Conservation (phyloP, 495 filamentous ascomycete genomes). For the Jackrogersella minutella region DNA sequence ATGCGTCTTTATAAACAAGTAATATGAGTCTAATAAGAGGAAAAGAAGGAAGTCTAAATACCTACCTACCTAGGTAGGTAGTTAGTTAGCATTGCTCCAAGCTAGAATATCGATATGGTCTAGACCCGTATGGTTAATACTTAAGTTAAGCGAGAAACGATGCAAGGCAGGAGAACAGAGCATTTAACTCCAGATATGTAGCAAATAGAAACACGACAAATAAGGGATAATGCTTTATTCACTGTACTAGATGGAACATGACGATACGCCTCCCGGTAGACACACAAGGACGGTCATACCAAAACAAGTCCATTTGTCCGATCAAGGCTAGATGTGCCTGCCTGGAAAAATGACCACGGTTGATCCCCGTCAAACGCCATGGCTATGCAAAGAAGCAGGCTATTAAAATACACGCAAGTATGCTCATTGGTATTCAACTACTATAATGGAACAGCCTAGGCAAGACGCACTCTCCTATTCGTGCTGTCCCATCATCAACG, state of each 20-base stretch:
- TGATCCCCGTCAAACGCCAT: slow-evolving; percentile 27
- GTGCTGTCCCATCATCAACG: slow-evolving; percentile 1
- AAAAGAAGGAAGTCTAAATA: too few relatives aligned
- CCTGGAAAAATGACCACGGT: background rate
- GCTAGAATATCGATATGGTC: too few relatives aligned
- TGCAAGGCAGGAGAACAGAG: too few relatives aligned
- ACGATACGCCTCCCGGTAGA: background rate
- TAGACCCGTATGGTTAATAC: too few relatives aligned
- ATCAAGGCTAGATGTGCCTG: background rate
- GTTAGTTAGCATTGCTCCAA: too few relatives aligned
- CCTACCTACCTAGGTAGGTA: too few relatives aligned
- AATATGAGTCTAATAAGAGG: too few relatives aligned
- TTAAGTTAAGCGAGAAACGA: too few relatives aligned
- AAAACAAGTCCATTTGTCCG: background rate
- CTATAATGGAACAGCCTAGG: background rate
- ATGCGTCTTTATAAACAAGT: too few relatives aligned
- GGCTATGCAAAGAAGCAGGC: slow-evolving; percentile 31
- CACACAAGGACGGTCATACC: background rate
- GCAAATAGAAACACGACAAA: too few relatives aligned
- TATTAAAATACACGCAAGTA: slow-evolving; percentile 21
- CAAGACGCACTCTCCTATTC: background rate
- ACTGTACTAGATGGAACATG: background rate
- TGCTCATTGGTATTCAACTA: background rate
- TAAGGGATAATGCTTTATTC: too few relatives aligned
- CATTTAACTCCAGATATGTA: too few relatives aligned